Percentiles rank a stretch among this genome's conserved stretches.
Evolutionary conservation across 768 basidiomycete species (phyloP).

Genomic region (Pisolithus tinctorius): DNA sequence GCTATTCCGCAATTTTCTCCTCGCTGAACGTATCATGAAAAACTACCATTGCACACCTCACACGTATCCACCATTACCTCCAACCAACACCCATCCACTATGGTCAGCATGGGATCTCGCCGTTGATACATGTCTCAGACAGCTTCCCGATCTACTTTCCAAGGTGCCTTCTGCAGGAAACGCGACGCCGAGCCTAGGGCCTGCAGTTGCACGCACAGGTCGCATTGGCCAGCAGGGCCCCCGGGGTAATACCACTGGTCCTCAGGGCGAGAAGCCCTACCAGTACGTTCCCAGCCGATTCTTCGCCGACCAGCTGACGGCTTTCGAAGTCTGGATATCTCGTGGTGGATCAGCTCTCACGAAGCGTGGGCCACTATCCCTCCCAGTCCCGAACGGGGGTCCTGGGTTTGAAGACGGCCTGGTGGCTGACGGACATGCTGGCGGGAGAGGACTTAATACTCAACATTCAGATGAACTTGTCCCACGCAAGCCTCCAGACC

Average conservation of each 20-base stretch:
- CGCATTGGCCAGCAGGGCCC: slow-evolving; percentile 10
- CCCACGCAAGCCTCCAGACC: slow-evolving; percentile 90
- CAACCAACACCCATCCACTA: slow-evolving; percentile 93
- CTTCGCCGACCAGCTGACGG: slow-evolving; percentile 93
- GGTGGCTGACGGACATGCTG: slow-evolving; percentile 4
- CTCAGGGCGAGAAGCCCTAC: slow-evolving; percentile 44
- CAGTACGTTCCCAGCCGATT: slow-evolving; percentile 83
- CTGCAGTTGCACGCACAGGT: slow-evolving; percentile 7
- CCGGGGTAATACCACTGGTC: slow-evolving; percentile 20
- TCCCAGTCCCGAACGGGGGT: slow-evolving; percentile 43
- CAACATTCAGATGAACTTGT: slow-evolving; percentile 41
- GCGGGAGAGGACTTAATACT: slow-evolving; percentile 8
- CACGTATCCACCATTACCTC: slow-evolving; percentile 83
- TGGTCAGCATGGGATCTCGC: slow-evolving; percentile 99
- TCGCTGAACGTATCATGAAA: slow-evolving; percentile 97
- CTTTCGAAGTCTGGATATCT: slow-evolving; percentile 98
- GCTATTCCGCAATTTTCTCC: slow-evolving; percentile 92
- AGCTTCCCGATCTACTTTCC: slow-evolving; percentile 77
- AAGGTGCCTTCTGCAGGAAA: slow-evolving; percentile 25
- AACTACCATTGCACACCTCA: slow-evolving; percentile 96
- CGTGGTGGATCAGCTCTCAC: slow-evolving; percentile 84
- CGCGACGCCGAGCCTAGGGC: slow-evolving; percentile 17
- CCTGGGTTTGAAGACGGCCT: slow-evolving; percentile 21
- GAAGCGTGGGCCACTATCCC: slow-evolving; percentile 65
- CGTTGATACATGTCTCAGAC: slow-evolving; percentile 87